A percentile compares a stretch with the other conserved stretches of the same genome.
Evolutionary conservation across 2,329 filamentous ascomycete species (phyloP).

Genomic region (Diplodia scrobiculata): DNA sequence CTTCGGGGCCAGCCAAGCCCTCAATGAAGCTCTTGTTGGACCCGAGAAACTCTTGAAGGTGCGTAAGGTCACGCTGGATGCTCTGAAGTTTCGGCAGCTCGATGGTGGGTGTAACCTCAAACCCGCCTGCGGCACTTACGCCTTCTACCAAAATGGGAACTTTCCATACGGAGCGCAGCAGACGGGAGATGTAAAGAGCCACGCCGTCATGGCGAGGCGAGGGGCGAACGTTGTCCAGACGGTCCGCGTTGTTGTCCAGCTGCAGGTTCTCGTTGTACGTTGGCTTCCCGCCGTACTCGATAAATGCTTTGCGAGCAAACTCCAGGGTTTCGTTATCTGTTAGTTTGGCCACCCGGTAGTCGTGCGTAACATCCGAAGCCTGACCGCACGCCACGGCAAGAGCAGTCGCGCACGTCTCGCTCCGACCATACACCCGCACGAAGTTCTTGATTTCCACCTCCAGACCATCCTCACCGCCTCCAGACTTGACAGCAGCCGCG

Average conservation of each 20-base stretch:
- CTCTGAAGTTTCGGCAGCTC: slow-evolving; percentile 67
- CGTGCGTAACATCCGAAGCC: slow-evolving; percentile 74
- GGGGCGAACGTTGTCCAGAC: slow-evolving; percentile 79
- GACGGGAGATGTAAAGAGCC: slow-evolving; percentile 79
- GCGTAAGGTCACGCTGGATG: slow-evolving; percentile 78
- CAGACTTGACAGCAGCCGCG: slow-evolving; percentile 73
- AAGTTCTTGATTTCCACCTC: slow-evolving; percentile 83
- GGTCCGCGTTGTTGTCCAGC: slow-evolving; percentile 61
- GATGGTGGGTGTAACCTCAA: slow-evolving; percentile 69
- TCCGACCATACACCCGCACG: slow-evolving; percentile 80
- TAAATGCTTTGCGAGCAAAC: slow-evolving; percentile 80
- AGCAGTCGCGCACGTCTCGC: slow-evolving; percentile 86
- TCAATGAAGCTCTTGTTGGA: slow-evolving; percentile 91
- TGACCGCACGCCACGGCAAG: slow-evolving; percentile 94
- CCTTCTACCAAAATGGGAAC: slow-evolving; percentile 67
- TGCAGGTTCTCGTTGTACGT: slow-evolving; percentile 76
- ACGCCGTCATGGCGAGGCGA: slow-evolving; percentile 89
- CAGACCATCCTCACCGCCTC: slow-evolving; percentile 72
- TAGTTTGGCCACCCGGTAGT: slow-evolving; percentile 68
- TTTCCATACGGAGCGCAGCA: slow-evolving; percentile 90
- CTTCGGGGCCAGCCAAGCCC: slow-evolving; percentile 86
- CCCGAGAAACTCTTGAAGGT: slow-evolving; percentile 78
- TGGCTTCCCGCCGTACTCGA: slow-evolving; percentile 88
- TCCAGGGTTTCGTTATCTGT: slow-evolving; percentile 86
- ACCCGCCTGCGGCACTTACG: slow-evolving; percentile 59